Percentiles rank a stretch among this genome's conserved stretches.
Conservation (phyloP, 345 rosid genomes). For the Barbarea vulgaris region DNA sequence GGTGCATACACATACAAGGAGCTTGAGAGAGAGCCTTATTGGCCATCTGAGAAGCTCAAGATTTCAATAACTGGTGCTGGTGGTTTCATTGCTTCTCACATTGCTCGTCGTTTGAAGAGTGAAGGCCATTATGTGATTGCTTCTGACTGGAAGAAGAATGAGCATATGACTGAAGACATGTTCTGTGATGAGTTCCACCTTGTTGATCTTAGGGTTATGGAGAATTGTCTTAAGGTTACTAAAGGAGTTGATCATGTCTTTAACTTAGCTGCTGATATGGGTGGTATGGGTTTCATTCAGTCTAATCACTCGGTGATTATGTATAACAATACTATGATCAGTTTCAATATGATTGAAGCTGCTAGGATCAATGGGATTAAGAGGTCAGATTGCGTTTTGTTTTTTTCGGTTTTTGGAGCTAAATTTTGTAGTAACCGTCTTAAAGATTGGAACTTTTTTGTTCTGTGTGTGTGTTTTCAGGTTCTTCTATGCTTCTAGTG, state of each 20-base stretch:
- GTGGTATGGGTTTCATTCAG: slow-evolving; percentile 99
- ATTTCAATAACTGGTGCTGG: slow-evolving; percentile 94
- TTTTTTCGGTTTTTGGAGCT: background rate
- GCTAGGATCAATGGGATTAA: slow-evolving; percentile 84
- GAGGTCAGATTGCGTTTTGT: slow-evolving; percentile 52
- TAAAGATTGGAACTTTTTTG: background rate
- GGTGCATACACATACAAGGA: slow-evolving; percentile 82
- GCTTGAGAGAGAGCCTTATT: slow-evolving; percentile 87
- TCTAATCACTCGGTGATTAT: slow-evolving; percentile 97
- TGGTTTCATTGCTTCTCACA: slow-evolving; percentile 97
- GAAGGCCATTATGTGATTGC: slow-evolving; percentile 98
- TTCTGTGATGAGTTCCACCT: slow-evolving; percentile 97
- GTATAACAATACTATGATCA: slow-evolving; percentile 99
- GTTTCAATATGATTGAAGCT: slow-evolving; percentile 98
- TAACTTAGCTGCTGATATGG: slow-evolving; percentile 99
- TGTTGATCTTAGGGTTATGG: slow-evolving; percentile 96
- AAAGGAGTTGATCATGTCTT: slow-evolving; percentile 81
- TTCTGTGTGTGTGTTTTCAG: slow-evolving; percentile 41
- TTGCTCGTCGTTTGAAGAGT: slow-evolving; percentile 91
- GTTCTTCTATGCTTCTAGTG: slow-evolving; percentile 99
- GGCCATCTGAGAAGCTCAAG: slow-evolving; percentile 86
- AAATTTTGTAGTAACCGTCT: background rate
- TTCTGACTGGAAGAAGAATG: slow-evolving; percentile 99
- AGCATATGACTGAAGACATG: slow-evolving; percentile 99
- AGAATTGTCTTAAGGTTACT: slow-evolving; percentile 87